Evolutionary conservation across 1,284 basidiomycete species (phyloP).

Genomic region (Moniliella sp.): DNA sequence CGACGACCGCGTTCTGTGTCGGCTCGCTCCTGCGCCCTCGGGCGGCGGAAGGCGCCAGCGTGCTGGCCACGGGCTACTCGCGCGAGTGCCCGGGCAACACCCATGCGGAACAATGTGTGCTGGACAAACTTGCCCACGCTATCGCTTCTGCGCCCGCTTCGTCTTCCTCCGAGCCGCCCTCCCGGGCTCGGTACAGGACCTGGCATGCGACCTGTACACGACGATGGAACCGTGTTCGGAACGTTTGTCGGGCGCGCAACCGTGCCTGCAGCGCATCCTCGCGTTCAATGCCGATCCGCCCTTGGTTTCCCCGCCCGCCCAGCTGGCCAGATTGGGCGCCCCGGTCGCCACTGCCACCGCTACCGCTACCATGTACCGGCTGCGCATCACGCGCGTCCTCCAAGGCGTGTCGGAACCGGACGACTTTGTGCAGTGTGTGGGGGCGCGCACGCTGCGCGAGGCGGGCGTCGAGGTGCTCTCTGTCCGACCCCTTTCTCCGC

Average conservation of each 20-base stretch:
- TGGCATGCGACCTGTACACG: constrained; percentile 57
- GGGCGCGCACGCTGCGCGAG: constrained; percentile 51
- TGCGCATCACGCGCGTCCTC: constrained; percentile 50
- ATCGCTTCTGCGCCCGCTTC: constrained; percentile 4
- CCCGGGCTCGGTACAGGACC: not conserved
- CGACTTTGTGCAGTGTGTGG: constrained; percentile 79
- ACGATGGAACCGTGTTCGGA: constrained; percentile 91
- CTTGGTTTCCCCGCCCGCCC: not conserved
- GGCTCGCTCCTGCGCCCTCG: constrained; percentile 51
- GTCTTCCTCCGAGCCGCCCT: not conserved
- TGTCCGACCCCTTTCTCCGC: constrained; percentile 34
- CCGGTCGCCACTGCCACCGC: not conserved
- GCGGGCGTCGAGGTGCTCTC: constrained; percentile 58
- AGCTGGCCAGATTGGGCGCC: not conserved
- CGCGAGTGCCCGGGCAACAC: constrained; percentile 78
- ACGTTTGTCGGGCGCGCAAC: constrained; percentile 61
- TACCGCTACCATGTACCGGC: not conserved
- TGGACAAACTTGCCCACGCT: constrained; percentile 46
- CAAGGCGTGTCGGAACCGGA: constrained; percentile 79
- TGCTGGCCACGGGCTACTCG: constrained; percentile 66
- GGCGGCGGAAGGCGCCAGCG: too few relatives aligned
- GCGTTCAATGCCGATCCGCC: constrained; percentile 24
- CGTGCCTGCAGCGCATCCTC: constrained; percentile 70
- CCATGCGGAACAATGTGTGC: constrained; percentile 85
- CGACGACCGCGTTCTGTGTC: constrained; percentile 73